Percentiles rank a stretch among this genome's conserved stretches.
These are phyloP conservation scores for Trametes punicea DNA, from an alignment of 768 basidiomycete species.

Conservation along the genomic window DNA sequence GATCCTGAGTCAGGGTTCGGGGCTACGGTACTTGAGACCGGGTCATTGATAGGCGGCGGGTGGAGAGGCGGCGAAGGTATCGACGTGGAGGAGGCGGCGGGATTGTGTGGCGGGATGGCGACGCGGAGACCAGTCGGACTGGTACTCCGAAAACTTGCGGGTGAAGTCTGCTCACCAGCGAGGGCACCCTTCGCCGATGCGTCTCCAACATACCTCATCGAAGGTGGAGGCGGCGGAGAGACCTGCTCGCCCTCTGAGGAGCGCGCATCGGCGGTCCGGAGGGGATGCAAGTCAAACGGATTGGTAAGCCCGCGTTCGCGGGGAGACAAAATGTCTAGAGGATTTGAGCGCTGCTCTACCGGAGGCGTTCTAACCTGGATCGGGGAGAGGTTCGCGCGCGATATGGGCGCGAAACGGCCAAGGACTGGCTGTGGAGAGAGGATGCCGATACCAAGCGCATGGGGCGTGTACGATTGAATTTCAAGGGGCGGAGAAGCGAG, in stretches of 20 bases:
- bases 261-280: not conserved
- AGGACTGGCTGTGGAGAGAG: slow-evolving; percentile 25
- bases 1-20: not conserved
- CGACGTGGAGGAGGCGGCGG: slow-evolving; percentile 19
- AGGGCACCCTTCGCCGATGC: slow-evolving; percentile 7
- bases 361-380: slow-evolving; percentile 19
- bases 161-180: slow-evolving; percentile 13
- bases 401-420: slow-evolving; percentile 21
- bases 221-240: slow-evolving; percentile 12
- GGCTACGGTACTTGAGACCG: slow-evolving; percentile 9
- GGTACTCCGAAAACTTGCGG: slow-evolving; percentile 11
- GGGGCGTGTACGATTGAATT: slow-evolving; percentile 21
- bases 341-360: slow-evolving; percentile 16
- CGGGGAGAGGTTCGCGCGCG: slow-evolving; percentile 17
- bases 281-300: slow-evolving; percentile 7
- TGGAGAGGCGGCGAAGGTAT: slow-evolving; percentile 21
- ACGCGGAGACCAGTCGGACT: slow-evolving; percentile 20
- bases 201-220: slow-evolving; percentile 13
- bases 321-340: slow-evolving; percentile 15
- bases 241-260: slow-evolving; percentile 5
- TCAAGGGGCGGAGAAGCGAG: slow-evolving; percentile 21
- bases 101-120: slow-evolving; percentile 22
- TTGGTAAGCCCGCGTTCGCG: slow-evolving; percentile 5
- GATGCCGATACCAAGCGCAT: slow-evolving; percentile 27
- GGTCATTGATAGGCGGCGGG: slow-evolving; percentile 7